Evolutionary conservation across 2,329 filamentous ascomycete species (phyloP), one percentile per base, ranked within the genome.

Genomic region (Didymella keratinophila): DNA sequence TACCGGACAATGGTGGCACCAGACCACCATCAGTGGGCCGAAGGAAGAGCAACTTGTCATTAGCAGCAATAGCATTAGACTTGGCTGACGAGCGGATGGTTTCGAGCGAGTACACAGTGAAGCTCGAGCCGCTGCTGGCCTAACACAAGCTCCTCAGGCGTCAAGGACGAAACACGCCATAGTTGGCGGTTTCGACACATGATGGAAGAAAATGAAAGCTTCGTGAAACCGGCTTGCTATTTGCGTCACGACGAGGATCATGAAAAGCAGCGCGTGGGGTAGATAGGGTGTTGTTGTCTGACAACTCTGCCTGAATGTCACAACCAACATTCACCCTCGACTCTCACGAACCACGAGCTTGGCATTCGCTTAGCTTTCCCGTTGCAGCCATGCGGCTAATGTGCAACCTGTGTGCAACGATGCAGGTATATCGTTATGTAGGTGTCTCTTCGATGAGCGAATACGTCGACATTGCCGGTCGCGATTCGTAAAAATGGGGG

Each of bases 41-140:
- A 36, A 49, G 54, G 49, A 56, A 42, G 56, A 42, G 18, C 43
- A 37, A 41, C 39, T 34, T 46, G 41, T 45, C 21, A 21, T 30
- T 54, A 58, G 45, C 25, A 41, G 56, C 39, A 56, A 66, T 63
- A 62, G 66, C 62, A 58, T 47, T 28, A 55, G 37, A 65, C 71
- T 71, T 73, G 71, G 72, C 72, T 68, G 69, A 66, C 58, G 62
- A 63, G 43, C 28, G 58, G 18, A 56, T 56, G 56, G 66, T 66
- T 66, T 69, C 63, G 64, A 56, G 45, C 48, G 25, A 41, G 59
- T 16, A 50, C 47, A 47, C 54, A 11, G 44, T 50, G 52, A 56
- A 58, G 58, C 54, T 56, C 44, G 64, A 60, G 56, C 54, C 58
- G 25, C 41, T 46, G 56, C 45, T 54, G 50, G 57, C 47, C 51